phyloP scores from a whole-genome alignment of 163 green algal species.

The Volvox carteri region DNA sequence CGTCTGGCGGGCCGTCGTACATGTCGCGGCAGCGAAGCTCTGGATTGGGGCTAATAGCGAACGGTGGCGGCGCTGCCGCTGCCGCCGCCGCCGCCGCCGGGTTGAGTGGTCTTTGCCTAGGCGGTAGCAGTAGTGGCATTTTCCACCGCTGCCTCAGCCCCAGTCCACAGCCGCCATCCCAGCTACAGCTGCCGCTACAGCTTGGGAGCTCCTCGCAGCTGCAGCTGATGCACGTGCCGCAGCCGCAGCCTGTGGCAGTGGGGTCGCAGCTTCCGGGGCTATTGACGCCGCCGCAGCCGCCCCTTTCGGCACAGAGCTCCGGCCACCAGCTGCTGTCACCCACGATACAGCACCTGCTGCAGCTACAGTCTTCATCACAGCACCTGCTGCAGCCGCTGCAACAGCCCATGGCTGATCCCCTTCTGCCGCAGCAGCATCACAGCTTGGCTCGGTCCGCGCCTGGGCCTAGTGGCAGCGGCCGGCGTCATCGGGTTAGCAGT shows the following conservation, averaged over 20 bases:
- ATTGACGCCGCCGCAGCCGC: conserved; percentile 3
- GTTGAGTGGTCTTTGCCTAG: neutral
- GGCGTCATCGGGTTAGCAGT: conserved; percentile 4
- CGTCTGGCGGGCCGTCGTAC: neutral
- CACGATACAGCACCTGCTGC: conserved; percentile 24
- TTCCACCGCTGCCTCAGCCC: conserved; percentile 7
- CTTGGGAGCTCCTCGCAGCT: neutral
- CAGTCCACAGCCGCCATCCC: neutral
- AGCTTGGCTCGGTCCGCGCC: conserved; percentile 4
- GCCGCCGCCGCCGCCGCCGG: neutral
- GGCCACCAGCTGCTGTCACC: conserved; percentile 16
- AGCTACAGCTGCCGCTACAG: neutral
- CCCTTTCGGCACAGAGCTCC: neutral
- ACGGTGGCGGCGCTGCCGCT: too few relatives aligned
- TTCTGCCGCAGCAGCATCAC: conserved; percentile 10
- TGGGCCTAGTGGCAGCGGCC: neutral
- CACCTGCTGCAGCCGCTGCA: conserved; percentile 44
- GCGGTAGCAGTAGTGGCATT: neutral
- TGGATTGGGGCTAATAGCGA: neutral
- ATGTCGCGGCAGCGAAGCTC: conserved; percentile 41
- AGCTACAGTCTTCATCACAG: conserved; percentile 5
- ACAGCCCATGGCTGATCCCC: conserved; percentile 44
- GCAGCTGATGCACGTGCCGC: neutral
- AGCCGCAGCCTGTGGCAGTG: neutral
- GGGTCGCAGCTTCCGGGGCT: neutral